Percentiles rank a stretch among this genome's conserved stretches.
phyloP scores from a whole-genome alignment of 108 stramenopile species.

The Licmophora abbreviata region DNA sequence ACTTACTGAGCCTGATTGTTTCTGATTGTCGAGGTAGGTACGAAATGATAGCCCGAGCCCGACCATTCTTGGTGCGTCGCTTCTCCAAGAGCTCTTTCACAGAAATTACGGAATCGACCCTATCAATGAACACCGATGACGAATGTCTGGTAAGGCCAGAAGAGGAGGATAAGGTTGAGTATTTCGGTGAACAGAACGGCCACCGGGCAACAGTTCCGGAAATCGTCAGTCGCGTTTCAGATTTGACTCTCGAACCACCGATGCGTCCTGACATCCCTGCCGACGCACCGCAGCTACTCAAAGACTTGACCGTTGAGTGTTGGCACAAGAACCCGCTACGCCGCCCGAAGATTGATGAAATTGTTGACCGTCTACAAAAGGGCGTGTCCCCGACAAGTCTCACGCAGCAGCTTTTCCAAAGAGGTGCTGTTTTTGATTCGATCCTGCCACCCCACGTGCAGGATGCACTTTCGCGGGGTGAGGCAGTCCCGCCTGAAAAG shows the following conservation, averaged over 20 bases:
- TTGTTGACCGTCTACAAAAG: background rate
- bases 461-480: slow-evolving; percentile 22
- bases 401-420: background rate
- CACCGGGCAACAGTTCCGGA: no score
- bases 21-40: no score
- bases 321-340: slow-evolving; percentile 2
- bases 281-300: background rate
- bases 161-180: background rate
- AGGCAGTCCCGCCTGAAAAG: background rate
- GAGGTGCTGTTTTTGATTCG: background rate
- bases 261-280: background rate
- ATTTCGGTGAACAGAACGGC: background rate
- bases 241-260: background rate
- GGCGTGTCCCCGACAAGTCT: background rate
- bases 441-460: slow-evolving; percentile 41
- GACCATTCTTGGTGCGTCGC: background rate
- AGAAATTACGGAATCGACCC: background rate
- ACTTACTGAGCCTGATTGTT: no score
- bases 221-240: background rate
- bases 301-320: background rate
- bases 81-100: background rate
- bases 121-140: background rate
- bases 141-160: background rate
- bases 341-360: slow-evolving; percentile 1
- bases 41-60: background rate